These are phyloP conservation scores for Populus deltoides DNA, from an alignment of 345 rosid species.

Conservation along the genomic window DNA sequence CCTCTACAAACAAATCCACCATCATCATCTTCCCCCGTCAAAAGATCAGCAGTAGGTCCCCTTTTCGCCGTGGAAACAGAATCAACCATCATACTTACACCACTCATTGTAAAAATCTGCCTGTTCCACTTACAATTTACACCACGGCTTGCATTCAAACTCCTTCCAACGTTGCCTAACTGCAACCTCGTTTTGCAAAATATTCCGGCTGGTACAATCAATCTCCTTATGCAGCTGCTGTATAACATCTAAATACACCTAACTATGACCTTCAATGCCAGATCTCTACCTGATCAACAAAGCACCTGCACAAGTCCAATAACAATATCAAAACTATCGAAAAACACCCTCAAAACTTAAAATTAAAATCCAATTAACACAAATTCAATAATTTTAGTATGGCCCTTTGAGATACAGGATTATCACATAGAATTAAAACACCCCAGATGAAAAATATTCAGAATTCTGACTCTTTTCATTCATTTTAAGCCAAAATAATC, in stretches of 20 bases:
- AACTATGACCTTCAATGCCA: constrained; percentile 24
- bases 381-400: neutral
- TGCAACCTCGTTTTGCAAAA: constrained; percentile 37
- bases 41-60: constrained; percentile 35
- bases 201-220: constrained; percentile 60
- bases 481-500: neutral
- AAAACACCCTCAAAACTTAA: neutral
- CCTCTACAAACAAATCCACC: constrained; percentile 77
- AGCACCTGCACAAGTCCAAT: constrained; percentile 16
- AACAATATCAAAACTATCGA: neutral
- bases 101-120: constrained; percentile 18
- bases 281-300: constrained; percentile 23
- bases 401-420: neutral
- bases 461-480: neutral
- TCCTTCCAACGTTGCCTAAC: constrained; percentile 25
- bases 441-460: neutral
- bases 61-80: constrained; percentile 46
- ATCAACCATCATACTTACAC: constrained; percentile 78
- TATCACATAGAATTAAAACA: neutral
- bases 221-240: constrained; percentile 56
- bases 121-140: constrained; percentile 31
- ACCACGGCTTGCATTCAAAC: constrained; percentile 37
- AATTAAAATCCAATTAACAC: neutral
- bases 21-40: constrained; percentile 61
- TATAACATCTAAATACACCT: constrained; percentile 68